These are phyloP conservation scores for Cyberlindnera saturnus DNA, from an alignment of 805 yeast species.

Conservation along the genomic window DNA sequence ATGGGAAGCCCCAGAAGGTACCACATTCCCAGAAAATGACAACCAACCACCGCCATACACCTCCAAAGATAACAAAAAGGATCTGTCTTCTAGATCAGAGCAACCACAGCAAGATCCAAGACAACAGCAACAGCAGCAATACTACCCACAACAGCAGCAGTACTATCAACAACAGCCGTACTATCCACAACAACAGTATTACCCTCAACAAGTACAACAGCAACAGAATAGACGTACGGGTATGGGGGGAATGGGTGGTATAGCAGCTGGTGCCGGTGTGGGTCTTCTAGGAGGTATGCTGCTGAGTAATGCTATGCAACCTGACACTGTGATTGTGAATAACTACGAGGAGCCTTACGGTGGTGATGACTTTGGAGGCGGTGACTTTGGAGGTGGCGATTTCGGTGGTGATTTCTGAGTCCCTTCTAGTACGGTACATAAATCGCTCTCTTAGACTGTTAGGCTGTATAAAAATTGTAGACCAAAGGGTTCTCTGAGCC, in stretches of 20 bases:
- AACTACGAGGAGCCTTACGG: conserved; percentile 13
- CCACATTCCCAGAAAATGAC: conserved; percentile 32
- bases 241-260: conserved; percentile 24
- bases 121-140: not conserved
- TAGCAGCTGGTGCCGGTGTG: conserved; percentile 24
- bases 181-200: conserved; percentile 26
- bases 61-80: conserved; percentile 6
- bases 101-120: conserved; percentile 3
- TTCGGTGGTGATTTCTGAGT: conserved; percentile 13
- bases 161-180: conserved; percentile 17
- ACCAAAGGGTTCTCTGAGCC: no score
- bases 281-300: conserved; percentile 26
- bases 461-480: no score
- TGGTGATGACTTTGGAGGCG: conserved; percentile 25
- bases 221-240: conserved; percentile 26
- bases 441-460: no score
- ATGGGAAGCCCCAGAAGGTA: conserved; percentile 81
- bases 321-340: conserved; percentile 18
- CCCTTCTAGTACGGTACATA: not conserved
- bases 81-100: conserved; percentile 1
- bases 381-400: conserved; percentile 33
- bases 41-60: conserved; percentile 36
- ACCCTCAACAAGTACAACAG: conserved; percentile 16
- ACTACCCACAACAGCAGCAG: conserved; percentile 26
- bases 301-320: conserved; percentile 23